Percentiles rank a stretch among this genome's conserved stretches.
phyloP scores from a whole-genome alignment of 768 basidiomycete genomes.

The Tricholoma flavovirens region DNA sequence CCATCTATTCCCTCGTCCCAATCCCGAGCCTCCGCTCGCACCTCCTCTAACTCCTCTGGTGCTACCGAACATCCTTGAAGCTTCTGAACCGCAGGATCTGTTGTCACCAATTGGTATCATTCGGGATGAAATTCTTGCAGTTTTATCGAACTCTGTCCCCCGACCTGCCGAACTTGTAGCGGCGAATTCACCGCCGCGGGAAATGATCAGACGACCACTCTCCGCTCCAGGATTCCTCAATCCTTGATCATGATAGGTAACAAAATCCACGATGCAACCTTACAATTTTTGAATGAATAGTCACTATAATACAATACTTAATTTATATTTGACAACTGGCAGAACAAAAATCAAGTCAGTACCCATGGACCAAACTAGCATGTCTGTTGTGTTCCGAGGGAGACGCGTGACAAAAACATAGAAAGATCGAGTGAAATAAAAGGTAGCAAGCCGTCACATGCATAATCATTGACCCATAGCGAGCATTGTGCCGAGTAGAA shows the following conservation, averaged over 20 bases:
- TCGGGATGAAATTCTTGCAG: not conserved
- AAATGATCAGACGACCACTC: not conserved
- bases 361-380: not conserved
- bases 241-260: not conserved
- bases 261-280: not conserved
- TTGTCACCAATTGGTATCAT: not conserved
- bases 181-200: not conserved
- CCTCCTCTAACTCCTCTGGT: not conserved
- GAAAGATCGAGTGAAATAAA: not conserved
- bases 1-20: slow-evolving; percentile 30
- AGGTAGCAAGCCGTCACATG: not conserved
- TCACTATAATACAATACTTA: not conserved
- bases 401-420: not conserved
- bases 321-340: not conserved
- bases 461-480: slow-evolving; percentile 1
- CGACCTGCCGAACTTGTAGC: not conserved
- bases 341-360: not conserved
- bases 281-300: not conserved
- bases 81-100: not conserved
- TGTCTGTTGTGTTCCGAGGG: not conserved
- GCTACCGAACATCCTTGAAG: not conserved
- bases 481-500: slow-evolving; percentile 4
- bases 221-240: not conserved
- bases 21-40: slow-evolving; percentile 4
- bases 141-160: not conserved